A percentile compares a stretch with the other conserved stretches of the same genome.
phyloP scores from a whole-genome alignment of 192 early-diverging fungal genomes.

The Coemansia sp. region DNA sequence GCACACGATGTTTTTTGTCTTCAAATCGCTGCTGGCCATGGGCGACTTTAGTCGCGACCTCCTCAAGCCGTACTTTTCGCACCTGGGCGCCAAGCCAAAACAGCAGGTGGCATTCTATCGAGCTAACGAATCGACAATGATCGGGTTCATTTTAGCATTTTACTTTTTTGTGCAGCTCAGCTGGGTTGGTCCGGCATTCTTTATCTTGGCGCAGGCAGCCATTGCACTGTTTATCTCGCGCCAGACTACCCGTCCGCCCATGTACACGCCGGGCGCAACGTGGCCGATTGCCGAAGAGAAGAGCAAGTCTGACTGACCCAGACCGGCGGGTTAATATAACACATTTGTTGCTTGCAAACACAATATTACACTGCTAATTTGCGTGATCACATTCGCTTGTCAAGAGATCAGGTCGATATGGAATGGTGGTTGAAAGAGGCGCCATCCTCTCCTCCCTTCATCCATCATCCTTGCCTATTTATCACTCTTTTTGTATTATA shows the following conservation, averaged over 20 bases:
- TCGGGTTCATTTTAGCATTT: conserved; percentile 43
- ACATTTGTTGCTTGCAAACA: background rate
- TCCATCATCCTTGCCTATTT: background rate
- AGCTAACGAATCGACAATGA: conserved; percentile 30
- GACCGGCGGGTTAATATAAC: too few species aligned
- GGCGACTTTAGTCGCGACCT: conserved; percentile 47
- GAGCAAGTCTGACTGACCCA: background rate
- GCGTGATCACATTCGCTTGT: background rate
- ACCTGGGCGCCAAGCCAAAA: conserved; percentile 41
- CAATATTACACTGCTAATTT: background rate
- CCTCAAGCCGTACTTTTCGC: conserved; percentile 40
- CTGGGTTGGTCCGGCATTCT: conserved; percentile 50
- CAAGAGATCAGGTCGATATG: background rate
- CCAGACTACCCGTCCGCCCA: conserved; percentile 24
- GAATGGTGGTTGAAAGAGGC: too few species aligned
- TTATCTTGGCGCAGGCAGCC: conserved; percentile 41
- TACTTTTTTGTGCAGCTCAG: conserved; percentile 50
- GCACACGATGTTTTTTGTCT: conserved; percentile 29
- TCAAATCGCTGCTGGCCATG: conserved; percentile 50
- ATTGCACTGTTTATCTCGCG: conserved; percentile 40
- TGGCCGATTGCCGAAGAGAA: conserved; percentile 19
- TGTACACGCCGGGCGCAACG: conserved; percentile 23
- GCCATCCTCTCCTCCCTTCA: too few species aligned
- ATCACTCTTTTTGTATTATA: background rate
- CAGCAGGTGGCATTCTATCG: conserved; percentile 39